Evolutionary conservation across 1,284 basidiomycete species (phyloP), one percentile per base, ranked within the genome.

Genomic region (Coniferiporia sulphurascens): DNA sequence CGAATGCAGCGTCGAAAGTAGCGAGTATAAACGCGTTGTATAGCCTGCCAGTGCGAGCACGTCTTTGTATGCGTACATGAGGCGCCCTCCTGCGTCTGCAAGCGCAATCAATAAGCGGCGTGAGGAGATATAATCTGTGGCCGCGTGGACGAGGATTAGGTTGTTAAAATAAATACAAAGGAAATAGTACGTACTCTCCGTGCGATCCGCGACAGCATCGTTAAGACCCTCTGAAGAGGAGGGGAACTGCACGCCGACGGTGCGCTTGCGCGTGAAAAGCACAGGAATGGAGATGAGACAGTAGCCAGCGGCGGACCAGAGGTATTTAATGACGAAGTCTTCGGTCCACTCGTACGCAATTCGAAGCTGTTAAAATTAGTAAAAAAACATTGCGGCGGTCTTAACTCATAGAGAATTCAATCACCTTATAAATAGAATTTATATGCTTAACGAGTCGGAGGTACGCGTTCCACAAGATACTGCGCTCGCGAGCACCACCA

Each of bases 51-150:
- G 83, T 71, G 97, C 93, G 46, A 97, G 86, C 1, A 99, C 78
- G 66, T 96, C 94, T 69, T 93, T 93, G 72, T 93, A 92, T 6
- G 90, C 89, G 69, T 92, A 93, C 91, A 94, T 94, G 46, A 97
- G 76, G 41, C 94, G 81, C 1, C 95, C 94, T 19, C 95, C 96
- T 0, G 95, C 96, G 68, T 99, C 95, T 3, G 95, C 95, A 4
- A 98, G 83, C 0, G 95, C 95, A 38, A 98, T 80, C 2, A 98
- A 80, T 3, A 98, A 81, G 19, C 95, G 84, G n/a, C 95, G 84
- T 63, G 95, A 97, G 21, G 95, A 96, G 59, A 98, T 94, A 72
- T 98, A 98, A n/a, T 87, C 92, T 93, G 32, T 35, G 21, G 3
- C 7, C 13, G 3, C 17, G 9, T 22, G 32, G 49, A 17, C 38